Conservation (phyloP, 2,329 filamentous ascomycete species). For the Hymenoscyphus repandus region DNA sequence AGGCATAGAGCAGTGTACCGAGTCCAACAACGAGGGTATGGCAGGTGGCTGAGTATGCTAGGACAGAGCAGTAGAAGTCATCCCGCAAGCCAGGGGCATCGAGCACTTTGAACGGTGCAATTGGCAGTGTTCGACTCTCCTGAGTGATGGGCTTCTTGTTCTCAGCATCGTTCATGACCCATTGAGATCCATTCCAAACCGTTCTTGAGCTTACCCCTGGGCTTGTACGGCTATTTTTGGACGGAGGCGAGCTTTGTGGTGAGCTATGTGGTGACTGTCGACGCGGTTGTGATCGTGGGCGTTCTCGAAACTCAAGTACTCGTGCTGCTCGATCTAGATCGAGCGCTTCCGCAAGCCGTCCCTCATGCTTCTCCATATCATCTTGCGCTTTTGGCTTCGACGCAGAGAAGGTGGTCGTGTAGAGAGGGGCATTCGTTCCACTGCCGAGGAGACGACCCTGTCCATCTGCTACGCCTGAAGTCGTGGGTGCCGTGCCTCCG, state of each 20-base stretch:
- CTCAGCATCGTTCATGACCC: conserved; percentile 22
- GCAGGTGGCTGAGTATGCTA: conserved; percentile 75
- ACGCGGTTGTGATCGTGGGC: conserved; percentile 23
- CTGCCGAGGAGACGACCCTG: conserved; percentile 60
- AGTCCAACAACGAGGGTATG: conserved; percentile 80
- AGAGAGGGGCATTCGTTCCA: conserved; percentile 67
- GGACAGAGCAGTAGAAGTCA: conserved; percentile 89
- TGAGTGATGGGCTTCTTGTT: conserved; percentile 22
- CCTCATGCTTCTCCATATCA: conserved; percentile 63
- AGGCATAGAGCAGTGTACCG: conserved; percentile 74
- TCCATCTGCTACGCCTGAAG: conserved; percentile 54
- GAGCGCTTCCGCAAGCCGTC: conserved; percentile 72
- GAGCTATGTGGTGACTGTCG: conserved; percentile 37
- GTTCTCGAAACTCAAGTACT: conserved; percentile 52
- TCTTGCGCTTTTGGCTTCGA: conserved; percentile 44
- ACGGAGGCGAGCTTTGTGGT: conserved; percentile 21
- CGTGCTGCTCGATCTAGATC: conserved; percentile 67
- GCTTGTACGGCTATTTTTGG: conserved; percentile 23
- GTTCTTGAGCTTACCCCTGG: conserved; percentile 27
- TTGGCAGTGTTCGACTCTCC: conserved; percentile 49
- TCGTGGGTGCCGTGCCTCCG: conserved; percentile 59
- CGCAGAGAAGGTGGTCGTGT: conserved; percentile 45
- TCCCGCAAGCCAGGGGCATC: conserved; percentile 86
- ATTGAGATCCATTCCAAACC: conserved; percentile 31
- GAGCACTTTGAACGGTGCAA: conserved; percentile 77